These are phyloP conservation scores for Calonectria montana DNA, from an alignment of 2,329 filamentous ascomycete genomes.

Conservation along the genomic window DNA sequence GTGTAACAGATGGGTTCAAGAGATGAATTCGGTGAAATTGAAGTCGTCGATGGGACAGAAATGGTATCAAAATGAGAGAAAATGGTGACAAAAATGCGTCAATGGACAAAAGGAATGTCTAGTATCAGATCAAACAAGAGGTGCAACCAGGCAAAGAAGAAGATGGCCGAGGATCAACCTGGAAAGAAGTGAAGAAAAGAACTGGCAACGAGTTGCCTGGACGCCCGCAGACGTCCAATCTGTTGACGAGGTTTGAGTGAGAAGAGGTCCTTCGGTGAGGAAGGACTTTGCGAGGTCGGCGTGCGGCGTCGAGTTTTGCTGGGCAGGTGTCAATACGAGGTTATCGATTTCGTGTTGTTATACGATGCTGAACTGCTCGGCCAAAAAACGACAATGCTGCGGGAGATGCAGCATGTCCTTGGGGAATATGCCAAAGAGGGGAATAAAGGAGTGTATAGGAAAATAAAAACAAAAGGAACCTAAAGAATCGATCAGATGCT, in stretches of 20 bases:
- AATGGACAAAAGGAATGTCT: slow-evolving; percentile 33
- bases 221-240: slow-evolving; percentile 39
- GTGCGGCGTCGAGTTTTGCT: neutral
- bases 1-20: neutral
- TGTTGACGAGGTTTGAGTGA: slow-evolving; percentile 33
- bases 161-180: slow-evolving; percentile 69
- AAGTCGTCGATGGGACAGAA: slow-evolving; percentile 4
- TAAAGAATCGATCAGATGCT: slow-evolving; percentile 21
- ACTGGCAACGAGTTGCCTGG: slow-evolving; percentile 38
- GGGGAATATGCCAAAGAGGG: slow-evolving; percentile 24
- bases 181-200: slow-evolving; percentile 46
- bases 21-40: neutral
- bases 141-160: slow-evolving; percentile 46
- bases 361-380: slow-evolving; percentile 42
- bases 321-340: neutral
- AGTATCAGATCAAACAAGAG: slow-evolving; percentile 40
- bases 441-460: slow-evolving; percentile 19
- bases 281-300: neutral
- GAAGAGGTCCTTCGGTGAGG: slow-evolving; percentile 1
- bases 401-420: slow-evolving; percentile 42
- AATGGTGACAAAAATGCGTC: slow-evolving; percentile 7
- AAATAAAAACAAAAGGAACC: slow-evolving; percentile 24
- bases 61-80: slow-evolving; percentile 38
- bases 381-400: slow-evolving; percentile 41
- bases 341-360: slow-evolving; percentile 27